Percentiles rank a stretch among this genome's conserved stretches.
phyloP scores from a whole-genome alignment of 2,329 filamentous ascomycete species.

The Aspergillus amoenus region DNA sequence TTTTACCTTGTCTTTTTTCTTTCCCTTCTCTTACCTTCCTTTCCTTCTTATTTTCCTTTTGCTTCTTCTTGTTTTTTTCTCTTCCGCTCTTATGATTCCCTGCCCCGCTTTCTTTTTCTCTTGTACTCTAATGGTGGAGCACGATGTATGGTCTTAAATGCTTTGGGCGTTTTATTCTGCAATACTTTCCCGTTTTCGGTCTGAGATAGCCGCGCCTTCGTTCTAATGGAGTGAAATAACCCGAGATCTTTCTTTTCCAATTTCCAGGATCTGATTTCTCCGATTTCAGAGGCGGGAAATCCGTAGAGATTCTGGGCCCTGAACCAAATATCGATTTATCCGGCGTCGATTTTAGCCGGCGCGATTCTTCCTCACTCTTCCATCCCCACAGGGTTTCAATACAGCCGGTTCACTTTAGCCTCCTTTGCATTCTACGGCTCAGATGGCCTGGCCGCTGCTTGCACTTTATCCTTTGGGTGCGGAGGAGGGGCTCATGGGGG shows the following conservation, averaged over 20 bases:
- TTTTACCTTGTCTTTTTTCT: not conserved
- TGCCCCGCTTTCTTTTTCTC: not conserved
- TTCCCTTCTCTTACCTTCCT: not conserved
- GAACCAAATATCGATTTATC: constrained; percentile 1
- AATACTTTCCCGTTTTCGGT: not conserved
- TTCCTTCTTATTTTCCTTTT: not conserved
- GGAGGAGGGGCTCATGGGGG: not conserved
- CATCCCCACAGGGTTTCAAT: not conserved
- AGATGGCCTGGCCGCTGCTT: too few relatives aligned
- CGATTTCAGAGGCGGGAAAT: constrained; percentile 1
- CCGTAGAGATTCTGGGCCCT: not conserved
- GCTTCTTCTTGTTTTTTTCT: not conserved
- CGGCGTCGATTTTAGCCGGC: constrained; percentile 13
- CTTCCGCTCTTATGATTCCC: not conserved
- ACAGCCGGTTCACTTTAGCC: constrained; percentile 13
- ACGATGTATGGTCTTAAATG: not conserved
- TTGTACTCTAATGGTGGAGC: constrained; percentile 7
- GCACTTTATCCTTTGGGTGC: constrained; percentile 3
- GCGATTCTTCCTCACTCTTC: not conserved
- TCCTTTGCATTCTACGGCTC: not conserved
- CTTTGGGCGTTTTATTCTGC: not conserved
- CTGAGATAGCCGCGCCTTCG: not conserved
- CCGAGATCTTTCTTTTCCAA: not conserved
- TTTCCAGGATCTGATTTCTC: not conserved
- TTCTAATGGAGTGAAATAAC: constrained; percentile 5